A percentile compares a stretch with the other conserved stretches of the same genome.
Conservation (phyloP, 2,329 filamentous ascomycete genomes). For the Scorias spongiosa region DNA sequence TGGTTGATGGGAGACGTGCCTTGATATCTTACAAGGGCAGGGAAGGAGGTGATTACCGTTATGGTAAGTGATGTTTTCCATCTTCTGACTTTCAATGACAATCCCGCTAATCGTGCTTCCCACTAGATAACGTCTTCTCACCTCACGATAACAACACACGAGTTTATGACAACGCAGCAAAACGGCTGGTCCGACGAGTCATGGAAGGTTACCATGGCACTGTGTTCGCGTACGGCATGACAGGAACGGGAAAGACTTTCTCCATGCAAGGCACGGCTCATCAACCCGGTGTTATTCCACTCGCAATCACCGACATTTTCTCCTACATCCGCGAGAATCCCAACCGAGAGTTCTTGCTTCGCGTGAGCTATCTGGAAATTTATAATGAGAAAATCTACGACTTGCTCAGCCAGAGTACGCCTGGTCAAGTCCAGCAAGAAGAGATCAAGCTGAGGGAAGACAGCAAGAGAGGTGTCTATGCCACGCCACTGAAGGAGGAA, state of each 20-base stretch:
- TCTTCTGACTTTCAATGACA: background rate
- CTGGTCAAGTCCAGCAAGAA: conserved; percentile 52
- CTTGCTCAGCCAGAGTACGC: conserved; percentile 57
- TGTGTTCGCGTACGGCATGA: conserved; percentile 98
- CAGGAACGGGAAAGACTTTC: conserved; percentile 95
- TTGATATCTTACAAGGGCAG: conserved; percentile 72
- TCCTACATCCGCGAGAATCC: conserved; percentile 97
- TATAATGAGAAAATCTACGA: conserved; percentile 98
- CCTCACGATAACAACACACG: conserved; percentile 85
- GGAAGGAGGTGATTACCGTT: conserved; percentile 83
- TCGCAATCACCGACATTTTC: conserved; percentile 97
- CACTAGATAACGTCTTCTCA: conserved; percentile 83
- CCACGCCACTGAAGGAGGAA: conserved; percentile 89
- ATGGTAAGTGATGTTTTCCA: conserved; percentile 44
- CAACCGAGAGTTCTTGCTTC: conserved; percentile 79
- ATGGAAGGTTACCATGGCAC: conserved; percentile 99
- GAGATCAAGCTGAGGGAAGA: conserved; percentile 97
- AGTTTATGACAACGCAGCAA: conserved; percentile 88
- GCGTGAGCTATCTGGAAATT: conserved; percentile 96
- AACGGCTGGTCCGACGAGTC: conserved; percentile 82
- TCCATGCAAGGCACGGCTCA: conserved; percentile 98
- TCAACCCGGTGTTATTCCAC: conserved; percentile 87
- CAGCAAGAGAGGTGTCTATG: conserved; percentile 90
- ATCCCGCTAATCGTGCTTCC: background rate
- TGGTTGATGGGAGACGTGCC: conserved; percentile 71